These are phyloP conservation scores for Debaryomyces coudertii DNA, from an alignment of 1,139 yeast species.

Conservation along the genomic window DNA sequence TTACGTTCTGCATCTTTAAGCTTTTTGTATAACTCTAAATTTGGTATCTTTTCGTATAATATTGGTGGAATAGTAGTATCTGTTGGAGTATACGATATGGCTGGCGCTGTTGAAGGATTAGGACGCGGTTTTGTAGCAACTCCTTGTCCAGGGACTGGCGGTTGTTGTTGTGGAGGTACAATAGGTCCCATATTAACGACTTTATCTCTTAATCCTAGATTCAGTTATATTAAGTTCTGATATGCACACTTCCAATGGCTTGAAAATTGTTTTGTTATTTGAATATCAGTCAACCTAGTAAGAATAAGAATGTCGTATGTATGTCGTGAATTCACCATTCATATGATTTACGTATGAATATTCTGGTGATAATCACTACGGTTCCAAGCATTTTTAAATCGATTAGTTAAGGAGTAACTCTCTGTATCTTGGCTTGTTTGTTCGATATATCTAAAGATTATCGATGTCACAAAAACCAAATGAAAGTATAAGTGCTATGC, in stretches of 20 bases:
- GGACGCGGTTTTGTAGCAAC: slow-evolving; percentile 28
- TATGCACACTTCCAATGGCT: neutral
- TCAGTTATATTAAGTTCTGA: neutral
- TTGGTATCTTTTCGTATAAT: slow-evolving; percentile 68
- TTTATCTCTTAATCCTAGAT: slow-evolving; percentile 1
- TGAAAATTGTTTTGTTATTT: slow-evolving; percentile 2
- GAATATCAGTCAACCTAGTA: neutral
- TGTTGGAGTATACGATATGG: slow-evolving; percentile 63
- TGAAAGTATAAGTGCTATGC: neutral
- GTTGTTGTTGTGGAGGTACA: slow-evolving; percentile 17
- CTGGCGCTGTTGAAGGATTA: slow-evolving; percentile 44
- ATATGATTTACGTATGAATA: too few relatives aligned
- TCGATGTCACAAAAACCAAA: neutral
- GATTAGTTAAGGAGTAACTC: neutral
- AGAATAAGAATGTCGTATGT: slow-evolving; percentile 1
- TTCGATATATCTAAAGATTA: neutral
- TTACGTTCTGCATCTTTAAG: slow-evolving; percentile 77
- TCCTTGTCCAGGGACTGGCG: slow-evolving; percentile 9
- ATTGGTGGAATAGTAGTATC: slow-evolving; percentile 67
- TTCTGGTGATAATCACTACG: too few relatives aligned
- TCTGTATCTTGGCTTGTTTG: neutral
- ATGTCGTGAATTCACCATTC: neutral
- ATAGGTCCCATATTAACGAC: slow-evolving; percentile 8
- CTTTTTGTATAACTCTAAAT: slow-evolving; percentile 68
- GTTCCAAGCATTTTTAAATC: neutral